phyloP scores from a whole-genome alignment of 495 filamentous ascomycete species.

The Tuber aestivum region DNA sequence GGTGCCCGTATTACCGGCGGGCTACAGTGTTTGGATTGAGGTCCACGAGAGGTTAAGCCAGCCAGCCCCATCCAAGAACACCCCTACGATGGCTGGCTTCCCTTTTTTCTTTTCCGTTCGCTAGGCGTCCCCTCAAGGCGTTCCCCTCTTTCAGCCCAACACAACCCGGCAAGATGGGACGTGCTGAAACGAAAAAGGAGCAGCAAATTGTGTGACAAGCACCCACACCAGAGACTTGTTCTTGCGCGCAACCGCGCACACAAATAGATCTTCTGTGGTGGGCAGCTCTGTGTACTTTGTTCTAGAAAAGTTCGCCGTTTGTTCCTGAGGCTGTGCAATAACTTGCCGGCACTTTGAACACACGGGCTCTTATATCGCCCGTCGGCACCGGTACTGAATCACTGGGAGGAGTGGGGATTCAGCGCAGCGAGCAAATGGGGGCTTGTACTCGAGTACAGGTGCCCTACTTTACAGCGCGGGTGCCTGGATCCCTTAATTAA shows the following conservation, averaged over 20 bases:
- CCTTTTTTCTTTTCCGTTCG: not conserved
- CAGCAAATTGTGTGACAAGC: not conserved
- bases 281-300: not conserved
- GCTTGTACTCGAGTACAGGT: no score
- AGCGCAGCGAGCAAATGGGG: not conserved
- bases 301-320: constrained; percentile 1
- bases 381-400: not conserved
- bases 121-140: not conserved
- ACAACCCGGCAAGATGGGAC: not conserved
- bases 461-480: not conserved
- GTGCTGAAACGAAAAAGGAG: not conserved
- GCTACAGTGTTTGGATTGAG: not conserved
- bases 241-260: not conserved
- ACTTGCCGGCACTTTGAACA: not conserved
- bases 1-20: no score
- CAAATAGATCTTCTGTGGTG: not conserved
- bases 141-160: not conserved
- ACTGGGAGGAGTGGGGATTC: not conserved
- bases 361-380: not conserved
- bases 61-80: not conserved
- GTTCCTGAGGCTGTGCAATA: constrained; percentile 2
- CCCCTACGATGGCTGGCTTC: not conserved
- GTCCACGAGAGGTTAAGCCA: not conserved
- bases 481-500: not conserved
- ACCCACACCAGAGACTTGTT: not conserved